Percentiles rank a stretch among this genome's conserved stretches.
phyloP scores from a whole-genome alignment of 192 early-diverging fungal genomes.

The Podila epicladia region DNA sequence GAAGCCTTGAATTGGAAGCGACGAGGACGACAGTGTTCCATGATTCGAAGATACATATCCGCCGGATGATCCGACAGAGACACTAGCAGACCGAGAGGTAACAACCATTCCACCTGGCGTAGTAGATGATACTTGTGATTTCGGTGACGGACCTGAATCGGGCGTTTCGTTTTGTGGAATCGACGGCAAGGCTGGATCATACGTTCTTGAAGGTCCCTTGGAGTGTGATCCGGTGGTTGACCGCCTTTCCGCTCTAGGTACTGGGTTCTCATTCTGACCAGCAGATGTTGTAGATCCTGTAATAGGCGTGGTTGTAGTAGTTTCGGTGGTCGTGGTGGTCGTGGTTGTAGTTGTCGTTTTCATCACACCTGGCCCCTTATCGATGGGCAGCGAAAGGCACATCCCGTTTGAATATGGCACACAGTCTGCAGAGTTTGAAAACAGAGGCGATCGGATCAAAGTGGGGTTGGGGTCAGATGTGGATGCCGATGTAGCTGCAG shows the following conservation, averaged over 20 bases:
- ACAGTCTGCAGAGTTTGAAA: slow-evolving; percentile 19
- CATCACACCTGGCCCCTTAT: background rate
- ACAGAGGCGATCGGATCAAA: slow-evolving; percentile 25
- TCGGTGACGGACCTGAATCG: slow-evolving; percentile 7
- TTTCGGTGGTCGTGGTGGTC: background rate
- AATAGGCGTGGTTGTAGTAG: background rate
- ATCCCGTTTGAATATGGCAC: slow-evolving; percentile 41
- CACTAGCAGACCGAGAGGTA: background rate
- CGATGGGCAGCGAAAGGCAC: slow-evolving; percentile 35
- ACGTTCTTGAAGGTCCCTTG: slow-evolving; percentile 29
- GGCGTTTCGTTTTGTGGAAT: slow-evolving; percentile 29
- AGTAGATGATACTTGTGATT: background rate
- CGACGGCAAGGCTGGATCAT: slow-evolving; percentile 35
- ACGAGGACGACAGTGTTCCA: slow-evolving; percentile 14
- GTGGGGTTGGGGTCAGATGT: slow-evolving; percentile 5
- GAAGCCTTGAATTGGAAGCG: slow-evolving; percentile 31
- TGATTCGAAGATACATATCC: background rate
- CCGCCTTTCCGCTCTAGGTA: background rate
- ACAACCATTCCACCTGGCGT: background rate
- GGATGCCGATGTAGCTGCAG: background rate
- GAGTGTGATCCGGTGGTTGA: slow-evolving; percentile 17
- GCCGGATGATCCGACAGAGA: background rate
- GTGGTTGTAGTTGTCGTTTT: background rate
- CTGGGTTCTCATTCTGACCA: slow-evolving; percentile 15
- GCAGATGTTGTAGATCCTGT: background rate